Percentiles rank a stretch among this genome's conserved stretches.
phyloP scores from a whole-genome alignment of 345 rosid species.

The Clausena lansium region DNA sequence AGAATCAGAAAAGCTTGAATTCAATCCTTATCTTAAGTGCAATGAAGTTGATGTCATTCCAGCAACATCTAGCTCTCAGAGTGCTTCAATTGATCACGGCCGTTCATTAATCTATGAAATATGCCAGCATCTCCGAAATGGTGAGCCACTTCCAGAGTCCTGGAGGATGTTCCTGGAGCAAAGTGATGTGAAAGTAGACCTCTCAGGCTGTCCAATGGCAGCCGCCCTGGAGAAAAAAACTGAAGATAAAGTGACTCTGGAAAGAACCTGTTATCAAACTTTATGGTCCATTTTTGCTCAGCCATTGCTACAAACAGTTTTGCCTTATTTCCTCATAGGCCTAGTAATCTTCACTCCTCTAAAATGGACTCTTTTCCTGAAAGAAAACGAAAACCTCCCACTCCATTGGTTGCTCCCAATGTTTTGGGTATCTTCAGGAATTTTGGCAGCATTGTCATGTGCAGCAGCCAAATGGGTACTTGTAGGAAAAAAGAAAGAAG shows the following conservation, averaged over 20 bases:
- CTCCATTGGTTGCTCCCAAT: slow-evolving; percentile 50
- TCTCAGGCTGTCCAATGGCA: slow-evolving; percentile 67
- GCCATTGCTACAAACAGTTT: slow-evolving; percentile 52
- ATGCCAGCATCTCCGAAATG: slow-evolving; percentile 57
- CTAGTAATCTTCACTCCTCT: slow-evolving; percentile 39
- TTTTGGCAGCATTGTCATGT: slow-evolving; percentile 39
- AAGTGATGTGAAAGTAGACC: slow-evolving; percentile 61
- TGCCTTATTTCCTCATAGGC: slow-evolving; percentile 54
- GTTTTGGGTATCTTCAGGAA: slow-evolving; percentile 51
- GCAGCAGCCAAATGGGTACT: slow-evolving; percentile 52
- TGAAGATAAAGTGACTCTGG: slow-evolving; percentile 35
- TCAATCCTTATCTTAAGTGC: slow-evolving; percentile 49
- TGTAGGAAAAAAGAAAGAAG: slow-evolving; percentile 59
- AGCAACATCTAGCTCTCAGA: slow-evolving; percentile 50
- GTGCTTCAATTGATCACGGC: slow-evolving; percentile 77
- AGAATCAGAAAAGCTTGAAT: slow-evolving; percentile 58
- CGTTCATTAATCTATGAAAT: slow-evolving; percentile 64
- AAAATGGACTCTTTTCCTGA: slow-evolving; percentile 28
- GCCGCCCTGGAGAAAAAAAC: slow-evolving; percentile 33
- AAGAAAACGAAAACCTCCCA: slow-evolving; percentile 27
- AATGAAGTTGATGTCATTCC: slow-evolving; percentile 51
- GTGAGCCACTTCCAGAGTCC: slow-evolving; percentile 59
- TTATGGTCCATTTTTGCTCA: slow-evolving; percentile 49
- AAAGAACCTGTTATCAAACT: slow-evolving; percentile 50
- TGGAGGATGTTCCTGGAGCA: slow-evolving; percentile 61